phyloP scores from a whole-genome alignment of 768 basidiomycete genomes.

The Austroboletus festivus region DNA sequence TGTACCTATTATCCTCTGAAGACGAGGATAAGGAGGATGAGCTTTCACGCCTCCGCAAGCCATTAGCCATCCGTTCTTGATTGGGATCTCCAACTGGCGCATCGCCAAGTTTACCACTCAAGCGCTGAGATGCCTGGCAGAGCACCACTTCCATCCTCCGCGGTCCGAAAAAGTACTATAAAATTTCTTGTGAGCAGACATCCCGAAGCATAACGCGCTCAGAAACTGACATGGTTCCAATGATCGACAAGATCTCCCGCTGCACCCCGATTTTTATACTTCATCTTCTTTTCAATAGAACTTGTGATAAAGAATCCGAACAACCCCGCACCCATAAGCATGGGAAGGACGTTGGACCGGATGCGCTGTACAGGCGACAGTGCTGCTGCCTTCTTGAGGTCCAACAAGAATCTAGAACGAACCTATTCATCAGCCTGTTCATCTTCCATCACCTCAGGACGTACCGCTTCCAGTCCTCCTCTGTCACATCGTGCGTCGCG shows the following conservation, averaged over 20 bases:
- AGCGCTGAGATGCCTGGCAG: slow-evolving; percentile 28
- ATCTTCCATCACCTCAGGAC: not conserved
- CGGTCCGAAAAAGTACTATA: slow-evolving; percentile 48
- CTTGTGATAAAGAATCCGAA: slow-evolving; percentile 14
- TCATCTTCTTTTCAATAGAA: slow-evolving; percentile 25
- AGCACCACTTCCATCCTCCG: slow-evolving; percentile 44
- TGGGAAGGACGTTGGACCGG: slow-evolving; percentile 29
- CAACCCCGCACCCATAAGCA: slow-evolving; percentile 30
- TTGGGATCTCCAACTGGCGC: slow-evolving; percentile 20
- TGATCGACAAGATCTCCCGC: slow-evolving; percentile 42
- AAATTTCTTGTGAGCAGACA: not conserved
- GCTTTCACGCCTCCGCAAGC: slow-evolving; percentile 8
- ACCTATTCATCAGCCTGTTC: not conserved
- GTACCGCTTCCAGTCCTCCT: slow-evolving; percentile 50
- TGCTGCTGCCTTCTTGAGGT: slow-evolving; percentile 33
- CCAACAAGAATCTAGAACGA: slow-evolving; percentile 34
- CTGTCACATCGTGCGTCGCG: slow-evolving; percentile 43
- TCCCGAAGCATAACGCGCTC: not conserved
- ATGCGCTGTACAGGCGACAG: slow-evolving; percentile 36
- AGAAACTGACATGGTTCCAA: slow-evolving; percentile 47
- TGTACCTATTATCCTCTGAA: slow-evolving; percentile 1
- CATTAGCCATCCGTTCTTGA: slow-evolving; percentile 18
- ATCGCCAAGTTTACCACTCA: slow-evolving; percentile 24
- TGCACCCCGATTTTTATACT: slow-evolving; percentile 35
- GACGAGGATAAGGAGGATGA: not conserved